Base-by-base conservation (phyloP, 2,329 filamentous ascomycete genomes). In the Raffaelea albimanens region DNA sequence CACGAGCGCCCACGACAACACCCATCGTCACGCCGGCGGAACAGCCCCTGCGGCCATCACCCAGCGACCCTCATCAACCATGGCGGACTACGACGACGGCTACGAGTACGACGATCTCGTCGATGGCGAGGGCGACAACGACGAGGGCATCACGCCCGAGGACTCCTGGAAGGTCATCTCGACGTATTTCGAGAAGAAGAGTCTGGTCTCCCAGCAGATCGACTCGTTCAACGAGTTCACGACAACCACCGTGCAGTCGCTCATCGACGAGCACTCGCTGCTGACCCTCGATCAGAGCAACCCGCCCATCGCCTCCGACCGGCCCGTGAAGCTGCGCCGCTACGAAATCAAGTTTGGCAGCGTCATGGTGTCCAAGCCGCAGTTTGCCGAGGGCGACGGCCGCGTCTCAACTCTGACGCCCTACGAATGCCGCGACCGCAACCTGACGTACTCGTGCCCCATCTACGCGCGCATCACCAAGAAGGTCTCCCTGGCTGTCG, bases 171-270 rank as follows among this genome's bases (percentile, higher is more conserved):
- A 85, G 55, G 91, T 97, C 61, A 97, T 98, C 63, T 89, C 87
- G 48, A 86, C 93, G 10, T 97, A 96, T 73, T 98, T 98, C 70
- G 88, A 96, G 58, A 79, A 82, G 53, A 98, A 97, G 69, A 91
- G 93, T 59, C 77, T 98, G 29, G 93, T 95, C 20, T 95, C 93
- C 16, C 91, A 98, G 68, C 93, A 98, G 71, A 83, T 97, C 53
- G 91, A 97, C 64, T 98, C 94, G 0, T 98, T 95, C 68, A 89
- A 98, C 68, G 90, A 97, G 63, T 98, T 98, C 61, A 90, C 93
- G 49, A 83, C 85, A 51, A 89, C 87, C 20, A 96, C 90, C 0
- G 91, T 98, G 67, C 90, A 97, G 61, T 87, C 95, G 58, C 80
- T 98, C 51, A 85, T 98, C 50, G 89, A 89, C 59, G 93, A 97